These are phyloP conservation scores for Amoebophrya sp. DNA, from an alignment of 169 alveolate species.

Conservation along the genomic window DNA sequence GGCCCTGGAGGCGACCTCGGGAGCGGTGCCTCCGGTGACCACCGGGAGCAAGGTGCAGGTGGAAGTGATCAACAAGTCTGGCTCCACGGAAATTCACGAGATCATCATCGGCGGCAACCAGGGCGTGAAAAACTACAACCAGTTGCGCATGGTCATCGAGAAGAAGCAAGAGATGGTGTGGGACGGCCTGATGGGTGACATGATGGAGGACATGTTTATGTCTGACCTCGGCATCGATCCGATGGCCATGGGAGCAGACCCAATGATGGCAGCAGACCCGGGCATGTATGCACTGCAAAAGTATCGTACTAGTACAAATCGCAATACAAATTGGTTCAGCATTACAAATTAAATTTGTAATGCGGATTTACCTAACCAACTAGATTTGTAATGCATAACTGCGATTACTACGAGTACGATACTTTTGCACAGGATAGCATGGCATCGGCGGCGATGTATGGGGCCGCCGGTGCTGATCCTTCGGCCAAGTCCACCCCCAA, in stretches of 20 bases:
- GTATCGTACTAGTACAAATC: too few species aligned
- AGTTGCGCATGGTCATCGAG: not conserved
- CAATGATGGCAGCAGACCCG: too few species aligned
- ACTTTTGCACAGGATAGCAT: too few species aligned
- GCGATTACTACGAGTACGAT: too few species aligned
- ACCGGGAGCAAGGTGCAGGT: not conserved
- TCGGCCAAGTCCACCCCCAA: not conserved
- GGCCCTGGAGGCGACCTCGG: not conserved
- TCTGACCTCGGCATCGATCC: not conserved
- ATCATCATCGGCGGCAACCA: not conserved
- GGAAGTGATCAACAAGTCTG: not conserved
- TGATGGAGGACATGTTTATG: not conserved
- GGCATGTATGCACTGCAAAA: too few species aligned
- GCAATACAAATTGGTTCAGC: too few species aligned
- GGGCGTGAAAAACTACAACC: not conserved
- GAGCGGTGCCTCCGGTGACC: not conserved
- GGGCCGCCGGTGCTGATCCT: too few species aligned
- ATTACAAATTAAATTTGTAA: too few species aligned
- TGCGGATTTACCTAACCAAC: too few species aligned
- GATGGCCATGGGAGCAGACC: not conserved
- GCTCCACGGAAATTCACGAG: not conserved
- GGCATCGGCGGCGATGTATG: too few species aligned
- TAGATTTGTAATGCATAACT: too few species aligned
- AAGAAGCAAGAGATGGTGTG: not conserved
- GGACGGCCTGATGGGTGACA: not conserved